These are phyloP conservation scores for Wickerhamiella pararugosa DNA, from an alignment of 1,139 yeast genomes.

Conservation along the genomic window DNA sequence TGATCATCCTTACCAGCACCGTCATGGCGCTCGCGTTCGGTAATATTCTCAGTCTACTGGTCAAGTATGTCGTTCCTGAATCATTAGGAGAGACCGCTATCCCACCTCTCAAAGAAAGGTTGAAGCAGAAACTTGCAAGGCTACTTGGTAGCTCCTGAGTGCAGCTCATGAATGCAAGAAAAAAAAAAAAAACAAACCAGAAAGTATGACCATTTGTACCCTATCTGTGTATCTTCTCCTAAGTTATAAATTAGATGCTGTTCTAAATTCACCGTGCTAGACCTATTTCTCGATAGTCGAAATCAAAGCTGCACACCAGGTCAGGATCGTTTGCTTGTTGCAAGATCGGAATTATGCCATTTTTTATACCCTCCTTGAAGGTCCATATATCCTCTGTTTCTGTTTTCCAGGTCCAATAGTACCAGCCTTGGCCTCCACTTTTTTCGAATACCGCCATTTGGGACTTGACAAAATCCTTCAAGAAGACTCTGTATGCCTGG, in stretches of 20 bases:
- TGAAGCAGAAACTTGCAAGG: not conserved
- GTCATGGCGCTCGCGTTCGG: slow-evolving; percentile 90
- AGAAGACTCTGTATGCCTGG: not conserved
- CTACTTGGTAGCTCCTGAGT: not conserved
- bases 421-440: not conserved
- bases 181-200: not conserved
- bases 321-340: too few species aligned
- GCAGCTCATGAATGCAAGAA: not conserved
- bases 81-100: slow-evolving; percentile 37
- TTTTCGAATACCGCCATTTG: slow-evolving; percentile 1
- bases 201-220: too few species aligned
- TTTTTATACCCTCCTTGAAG: too few species aligned
- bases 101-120: slow-evolving; percentile 8
- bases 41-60: slow-evolving; percentile 60
- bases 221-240: too few species aligned
- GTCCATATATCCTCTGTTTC: too few species aligned
- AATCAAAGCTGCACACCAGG: too few species aligned
- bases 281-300: too few species aligned
- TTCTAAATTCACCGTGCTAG: too few species aligned
- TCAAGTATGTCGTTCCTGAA: slow-evolving; percentile 62
- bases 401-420: slow-evolving; percentile 1
- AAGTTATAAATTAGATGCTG: too few species aligned
- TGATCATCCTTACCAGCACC: slow-evolving; percentile 84
- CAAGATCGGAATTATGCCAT: too few species aligned
- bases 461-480: slow-evolving; percentile 1